These are phyloP conservation scores for Simplicillium sp. DNA, from an alignment of 2,329 filamentous ascomycete species.

Conservation along the genomic window DNA sequence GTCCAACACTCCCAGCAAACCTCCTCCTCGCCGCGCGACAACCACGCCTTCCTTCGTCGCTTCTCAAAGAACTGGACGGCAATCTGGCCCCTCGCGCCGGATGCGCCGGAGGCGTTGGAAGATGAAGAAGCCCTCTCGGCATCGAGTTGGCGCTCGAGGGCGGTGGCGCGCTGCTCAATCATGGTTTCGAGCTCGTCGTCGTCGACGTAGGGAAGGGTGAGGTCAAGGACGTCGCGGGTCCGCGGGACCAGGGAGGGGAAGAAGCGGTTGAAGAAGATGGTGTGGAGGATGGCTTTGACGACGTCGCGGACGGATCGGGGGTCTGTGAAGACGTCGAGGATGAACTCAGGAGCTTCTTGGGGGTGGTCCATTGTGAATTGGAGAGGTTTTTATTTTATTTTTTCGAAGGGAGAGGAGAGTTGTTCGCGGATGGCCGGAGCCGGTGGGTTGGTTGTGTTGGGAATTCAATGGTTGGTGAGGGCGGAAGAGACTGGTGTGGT, in stretches of 20 bases:
- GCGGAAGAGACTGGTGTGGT: too few species aligned
- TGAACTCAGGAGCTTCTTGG: conserved; percentile 69
- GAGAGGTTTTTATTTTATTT: not conserved
- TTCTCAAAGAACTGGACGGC: conserved; percentile 93
- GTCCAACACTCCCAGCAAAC: conserved; percentile 97
- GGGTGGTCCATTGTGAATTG: conserved; percentile 36
- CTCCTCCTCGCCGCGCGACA: conserved; percentile 78
- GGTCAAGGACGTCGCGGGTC: conserved; percentile 81
- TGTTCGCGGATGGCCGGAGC: not conserved
- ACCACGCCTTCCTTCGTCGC: conserved; percentile 71
- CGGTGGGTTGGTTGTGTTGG: not conserved
- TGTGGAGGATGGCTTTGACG: conserved; percentile 87
- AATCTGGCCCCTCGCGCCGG: conserved; percentile 62
- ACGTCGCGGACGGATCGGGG: conserved; percentile 84
- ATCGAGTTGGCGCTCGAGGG: conserved; percentile 70
- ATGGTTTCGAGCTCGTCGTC: conserved; percentile 87
- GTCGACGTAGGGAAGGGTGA: conserved; percentile 81
- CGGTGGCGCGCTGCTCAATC: conserved; percentile 77
- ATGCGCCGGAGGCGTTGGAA: conserved; percentile 3
- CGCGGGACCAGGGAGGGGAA: conserved; percentile 78
- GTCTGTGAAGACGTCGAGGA: conserved; percentile 88
- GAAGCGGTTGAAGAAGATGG: conserved; percentile 98
- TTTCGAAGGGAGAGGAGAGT: not conserved
- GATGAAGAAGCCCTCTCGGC: conserved; percentile 36
- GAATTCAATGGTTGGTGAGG: not conserved